These are phyloP conservation scores for Jatropha curcas DNA, from an alignment of 345 rosid species.

Conservation along the genomic window DNA sequence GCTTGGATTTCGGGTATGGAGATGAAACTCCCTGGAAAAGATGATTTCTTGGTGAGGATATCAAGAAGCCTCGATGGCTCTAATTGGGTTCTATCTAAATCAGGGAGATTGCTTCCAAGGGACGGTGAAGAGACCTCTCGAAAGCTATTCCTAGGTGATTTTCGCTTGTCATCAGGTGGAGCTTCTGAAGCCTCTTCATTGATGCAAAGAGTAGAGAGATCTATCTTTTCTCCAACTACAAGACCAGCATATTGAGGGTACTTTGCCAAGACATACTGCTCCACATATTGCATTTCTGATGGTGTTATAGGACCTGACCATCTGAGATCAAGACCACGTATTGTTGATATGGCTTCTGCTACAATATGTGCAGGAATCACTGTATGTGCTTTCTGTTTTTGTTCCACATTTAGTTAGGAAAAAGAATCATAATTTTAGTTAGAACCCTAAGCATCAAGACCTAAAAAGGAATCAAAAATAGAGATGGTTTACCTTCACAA, in stretches of 20 bases:
- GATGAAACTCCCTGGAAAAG: slow-evolving; percentile 68
- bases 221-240: slow-evolving; percentile 48
- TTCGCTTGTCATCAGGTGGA: slow-evolving; percentile 35
- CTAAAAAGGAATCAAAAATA: not conserved
- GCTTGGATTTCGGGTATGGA: slow-evolving; percentile 77
- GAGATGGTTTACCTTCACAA: slow-evolving; percentile 46
- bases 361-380: slow-evolving; percentile 69
- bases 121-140: slow-evolving; percentile 44
- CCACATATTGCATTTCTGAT: slow-evolving; percentile 66
- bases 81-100: slow-evolving; percentile 53
- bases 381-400: slow-evolving; percentile 55
- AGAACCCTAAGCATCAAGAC: not conserved
- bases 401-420: not conserved
- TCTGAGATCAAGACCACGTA: slow-evolving; percentile 61
- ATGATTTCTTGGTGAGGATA: slow-evolving; percentile 60
- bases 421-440: not conserved
- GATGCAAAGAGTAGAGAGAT: slow-evolving; percentile 56
- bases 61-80: slow-evolving; percentile 67
- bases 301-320: slow-evolving; percentile 79
- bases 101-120: slow-evolving; percentile 42
- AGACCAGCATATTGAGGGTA: slow-evolving; percentile 69
- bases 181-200: slow-evolving; percentile 48
- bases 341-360: slow-evolving; percentile 75
- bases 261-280: slow-evolving; percentile 64
- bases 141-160: slow-evolving; percentile 39